A percentile compares a stretch with the other conserved stretches of the same genome.
Evolutionary conservation across 148 eudicot species (phyloP).

Genomic region (Persicaria maculosa): DNA sequence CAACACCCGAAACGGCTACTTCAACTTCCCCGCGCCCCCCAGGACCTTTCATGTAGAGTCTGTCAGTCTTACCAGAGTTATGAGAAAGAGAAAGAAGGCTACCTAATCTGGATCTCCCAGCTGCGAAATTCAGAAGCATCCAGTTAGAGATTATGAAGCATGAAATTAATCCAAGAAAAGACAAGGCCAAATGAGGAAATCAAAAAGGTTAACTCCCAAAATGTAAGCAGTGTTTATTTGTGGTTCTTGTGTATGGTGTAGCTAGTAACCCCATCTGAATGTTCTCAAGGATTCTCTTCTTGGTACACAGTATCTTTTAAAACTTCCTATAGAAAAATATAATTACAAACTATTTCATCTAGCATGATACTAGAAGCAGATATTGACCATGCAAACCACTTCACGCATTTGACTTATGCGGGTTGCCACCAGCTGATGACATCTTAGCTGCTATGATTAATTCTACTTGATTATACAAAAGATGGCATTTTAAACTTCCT

Average conservation of each 20-base stretch:
- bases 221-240: background rate
- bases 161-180: background rate
- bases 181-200: background rate
- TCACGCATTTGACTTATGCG: background rate
- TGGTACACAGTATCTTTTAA: background rate
- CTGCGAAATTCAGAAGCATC: constrained; percentile 31
- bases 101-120: constrained; percentile 76
- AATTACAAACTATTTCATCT: background rate
- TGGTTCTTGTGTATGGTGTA: background rate
- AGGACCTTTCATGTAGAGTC: constrained; percentile 94
- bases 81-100: constrained; percentile 85
- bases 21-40: constrained; percentile 99
- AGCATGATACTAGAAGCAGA: background rate
- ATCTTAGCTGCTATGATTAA: background rate
- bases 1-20: constrained; percentile 94
- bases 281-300: background rate
- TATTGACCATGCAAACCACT: background rate
- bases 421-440: background rate
- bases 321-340: background rate
- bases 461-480: background rate
- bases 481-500: background rate
- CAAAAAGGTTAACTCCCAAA: background rate
- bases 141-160: background rate
- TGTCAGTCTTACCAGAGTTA: constrained; percentile 69
- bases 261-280: background rate